Conservation (phyloP, 257 asterid genomes). For the Ligustrum vulgare region DNA sequence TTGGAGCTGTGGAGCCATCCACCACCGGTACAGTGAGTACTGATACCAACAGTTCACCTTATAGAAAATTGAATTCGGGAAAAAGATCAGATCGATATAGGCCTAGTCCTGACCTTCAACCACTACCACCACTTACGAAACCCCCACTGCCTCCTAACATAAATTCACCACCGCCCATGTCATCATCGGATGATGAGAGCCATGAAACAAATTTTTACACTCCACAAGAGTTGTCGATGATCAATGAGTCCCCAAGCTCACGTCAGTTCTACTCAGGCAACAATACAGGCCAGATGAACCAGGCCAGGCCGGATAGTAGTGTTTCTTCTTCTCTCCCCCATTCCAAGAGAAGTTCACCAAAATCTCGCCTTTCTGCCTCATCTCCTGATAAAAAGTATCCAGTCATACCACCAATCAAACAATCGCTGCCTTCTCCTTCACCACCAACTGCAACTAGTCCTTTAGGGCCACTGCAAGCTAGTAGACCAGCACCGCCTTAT, state of each 20-base stretch:
- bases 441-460: slow-evolving; percentile 30
- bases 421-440: slow-evolving; percentile 47
- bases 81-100: slow-evolving; percentile 76
- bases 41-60: slow-evolving; percentile 62
- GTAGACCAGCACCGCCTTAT: slow-evolving; percentile 42
- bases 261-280: slow-evolving; percentile 37
- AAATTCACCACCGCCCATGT: slow-evolving; percentile 88
- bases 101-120: slow-evolving; percentile 99
- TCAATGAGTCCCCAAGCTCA: slow-evolving; percentile 65
- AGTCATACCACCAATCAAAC: slow-evolving; percentile 78
- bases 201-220: slow-evolving; percentile 77
- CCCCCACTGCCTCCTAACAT: slow-evolving; percentile 65
- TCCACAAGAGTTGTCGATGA: slow-evolving; percentile 79
- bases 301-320: slow-evolving; percentile 27
- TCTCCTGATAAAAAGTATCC: slow-evolving; percentile 59
- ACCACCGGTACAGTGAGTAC: slow-evolving; percentile 28
- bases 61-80: slow-evolving; percentile 59
- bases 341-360: slow-evolving; percentile 87
- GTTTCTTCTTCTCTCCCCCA: slow-evolving; percentile 40
- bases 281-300: slow-evolving; percentile 30
- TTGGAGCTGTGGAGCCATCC: slow-evolving; percentile 93
- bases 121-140: slow-evolving; percentile 83
- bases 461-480: slow-evolving; percentile 27
- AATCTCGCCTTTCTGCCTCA: slow-evolving; percentile 65
- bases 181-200: slow-evolving; percentile 92